Evolutionary conservation across 345 rosid species (phyloP).

Genomic region (Eucalyptus coolabah): DNA sequence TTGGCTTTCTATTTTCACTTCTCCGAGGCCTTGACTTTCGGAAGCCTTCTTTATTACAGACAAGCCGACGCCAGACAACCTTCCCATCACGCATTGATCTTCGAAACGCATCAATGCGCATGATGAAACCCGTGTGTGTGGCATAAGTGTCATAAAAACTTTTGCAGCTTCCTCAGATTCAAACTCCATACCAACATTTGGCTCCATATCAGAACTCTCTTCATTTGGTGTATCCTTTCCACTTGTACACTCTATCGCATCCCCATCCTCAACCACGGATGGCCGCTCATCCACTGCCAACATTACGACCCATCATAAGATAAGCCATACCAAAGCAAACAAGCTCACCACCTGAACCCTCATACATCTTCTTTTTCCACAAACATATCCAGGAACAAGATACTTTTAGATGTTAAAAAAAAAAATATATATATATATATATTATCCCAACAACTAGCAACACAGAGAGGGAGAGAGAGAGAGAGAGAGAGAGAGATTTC

Average conservation of each 20-base stretch:
- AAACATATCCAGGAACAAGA: neutral
- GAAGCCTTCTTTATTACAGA: slow-evolving; percentile 42
- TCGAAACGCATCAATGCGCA: slow-evolving; percentile 31
- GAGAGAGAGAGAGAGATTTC: neutral
- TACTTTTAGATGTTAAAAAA: neutral
- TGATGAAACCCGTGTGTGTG: slow-evolving; percentile 18
- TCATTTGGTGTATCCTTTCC: neutral
- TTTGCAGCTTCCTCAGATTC: slow-evolving; percentile 37
- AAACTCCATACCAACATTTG: slow-evolving; percentile 34
- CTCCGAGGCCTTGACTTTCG: slow-evolving; percentile 17
- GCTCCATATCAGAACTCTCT: slow-evolving; percentile 15
- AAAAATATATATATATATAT: too few relatives aligned
- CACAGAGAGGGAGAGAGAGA: neutral
- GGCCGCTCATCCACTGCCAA: slow-evolving; percentile 10
- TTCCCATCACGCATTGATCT: slow-evolving; percentile 28
- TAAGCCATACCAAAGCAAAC: neutral
- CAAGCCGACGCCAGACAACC: slow-evolving; percentile 31
- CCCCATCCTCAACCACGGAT: slow-evolving; percentile 3
- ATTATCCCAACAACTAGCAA: neutral
- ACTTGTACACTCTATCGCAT: neutral
- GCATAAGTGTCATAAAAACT: slow-evolving; percentile 36
- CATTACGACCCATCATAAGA: neutral
- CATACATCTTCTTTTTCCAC: neutral
- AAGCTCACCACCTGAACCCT: neutral
- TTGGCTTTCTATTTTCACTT: slow-evolving; percentile 24